Evolutionary conservation across 495 filamentous ascomycete species (phyloP).

Genomic region (Amorphotheca resinae): DNA sequence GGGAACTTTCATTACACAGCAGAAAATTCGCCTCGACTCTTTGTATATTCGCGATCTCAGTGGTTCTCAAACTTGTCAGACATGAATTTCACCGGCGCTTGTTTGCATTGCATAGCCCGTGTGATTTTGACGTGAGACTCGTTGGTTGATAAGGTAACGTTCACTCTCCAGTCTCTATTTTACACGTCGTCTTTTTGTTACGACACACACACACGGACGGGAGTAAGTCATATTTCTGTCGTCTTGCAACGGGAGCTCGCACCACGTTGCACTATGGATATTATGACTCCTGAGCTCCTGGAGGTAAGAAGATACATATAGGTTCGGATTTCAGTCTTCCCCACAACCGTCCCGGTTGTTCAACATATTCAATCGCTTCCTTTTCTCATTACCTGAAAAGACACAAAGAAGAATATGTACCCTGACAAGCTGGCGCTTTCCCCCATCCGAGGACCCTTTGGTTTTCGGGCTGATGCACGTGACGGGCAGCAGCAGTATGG

Average conservation of each 20-base stretch:
- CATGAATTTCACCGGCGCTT: conserved; percentile 7
- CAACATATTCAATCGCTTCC: too few species aligned
- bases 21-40: background rate
- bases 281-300: too few species aligned
- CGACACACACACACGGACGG: conserved; percentile 3
- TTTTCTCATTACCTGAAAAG: too few species aligned
- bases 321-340: too few species aligned
- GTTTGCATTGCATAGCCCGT: conserved; percentile 1
- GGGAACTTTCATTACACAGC: conserved; percentile 2
- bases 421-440: too few species aligned
- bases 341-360: too few species aligned
- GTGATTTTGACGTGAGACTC: conserved; percentile 1
- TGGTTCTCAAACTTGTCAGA: conserved; percentile 1
- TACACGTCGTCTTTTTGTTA: conserved; percentile 3
- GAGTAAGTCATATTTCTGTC: conserved; percentile 1
- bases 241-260: conserved; percentile 4
- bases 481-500: too few species aligned
- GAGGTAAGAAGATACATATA: too few species aligned
- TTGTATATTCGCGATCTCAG: conserved; percentile 5
- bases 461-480: too few species aligned
- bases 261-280: background rate
- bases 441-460: too few species aligned
- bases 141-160: background rate
- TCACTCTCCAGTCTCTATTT: background rate
- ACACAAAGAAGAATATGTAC: too few species aligned